These are phyloP conservation scores for Penicillium daleae DNA, from an alignment of 495 filamentous ascomycete species.

Conservation along the genomic window DNA sequence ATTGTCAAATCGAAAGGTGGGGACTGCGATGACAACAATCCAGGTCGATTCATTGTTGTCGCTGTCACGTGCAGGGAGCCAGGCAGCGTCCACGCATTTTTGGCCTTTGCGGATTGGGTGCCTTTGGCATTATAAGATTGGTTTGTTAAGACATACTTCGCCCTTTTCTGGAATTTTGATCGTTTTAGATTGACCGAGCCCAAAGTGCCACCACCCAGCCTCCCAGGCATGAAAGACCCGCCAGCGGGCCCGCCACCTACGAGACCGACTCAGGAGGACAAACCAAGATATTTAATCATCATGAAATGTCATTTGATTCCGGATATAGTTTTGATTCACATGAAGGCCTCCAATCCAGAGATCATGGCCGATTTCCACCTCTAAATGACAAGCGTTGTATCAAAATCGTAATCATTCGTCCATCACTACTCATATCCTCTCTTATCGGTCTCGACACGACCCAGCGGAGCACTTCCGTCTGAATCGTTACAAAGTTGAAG, in stretches of 20 bases:
- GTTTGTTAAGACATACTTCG: neutral
- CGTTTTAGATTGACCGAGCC: neutral
- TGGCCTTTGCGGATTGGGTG: neutral
- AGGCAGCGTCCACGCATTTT: neutral
- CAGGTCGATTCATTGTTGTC: conserved; percentile 31
- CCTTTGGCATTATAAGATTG: neutral
- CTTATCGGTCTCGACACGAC: neutral
- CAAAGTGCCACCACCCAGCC: neutral
- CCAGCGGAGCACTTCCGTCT: conserved; percentile 5
- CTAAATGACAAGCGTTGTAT: conserved; percentile 16
- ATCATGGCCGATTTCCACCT: conserved; percentile 12
- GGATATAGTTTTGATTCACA: conserved; percentile 27
- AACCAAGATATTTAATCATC: neutral
- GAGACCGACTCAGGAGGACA: neutral
- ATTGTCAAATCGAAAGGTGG: conserved; percentile 30
- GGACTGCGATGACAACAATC: neutral
- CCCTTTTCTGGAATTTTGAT: too few relatives aligned
- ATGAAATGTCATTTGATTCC: conserved; percentile 23
- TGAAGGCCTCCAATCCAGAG: neutral
- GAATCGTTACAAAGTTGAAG: neutral
- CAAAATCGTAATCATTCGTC: conserved; percentile 10
- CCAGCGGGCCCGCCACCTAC: neutral
- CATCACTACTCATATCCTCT: neutral
- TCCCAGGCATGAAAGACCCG: neutral
- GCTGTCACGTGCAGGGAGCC: neutral